These are phyloP conservation scores for Globisporangium nagaii DNA, from an alignment of 352 stramenopile genomes.

Conservation along the genomic window DNA sequence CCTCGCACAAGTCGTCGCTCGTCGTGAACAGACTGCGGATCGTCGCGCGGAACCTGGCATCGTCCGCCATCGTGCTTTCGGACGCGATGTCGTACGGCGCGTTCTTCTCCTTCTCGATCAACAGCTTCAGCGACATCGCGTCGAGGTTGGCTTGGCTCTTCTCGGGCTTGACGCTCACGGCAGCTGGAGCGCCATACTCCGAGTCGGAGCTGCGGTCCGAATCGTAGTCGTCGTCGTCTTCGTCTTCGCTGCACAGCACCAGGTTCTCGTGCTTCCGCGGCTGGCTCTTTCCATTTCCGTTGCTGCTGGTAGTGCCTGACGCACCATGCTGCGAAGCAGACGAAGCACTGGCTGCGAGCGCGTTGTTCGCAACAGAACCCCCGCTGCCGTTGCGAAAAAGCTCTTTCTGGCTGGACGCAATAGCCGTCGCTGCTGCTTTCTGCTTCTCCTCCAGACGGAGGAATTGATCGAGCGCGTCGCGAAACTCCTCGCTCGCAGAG, in stretches of 20 bases:
- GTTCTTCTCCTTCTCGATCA: constrained; percentile 28
- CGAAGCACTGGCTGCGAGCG: neutral
- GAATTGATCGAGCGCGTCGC: constrained; percentile 51
- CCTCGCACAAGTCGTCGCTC: constrained; percentile 49
- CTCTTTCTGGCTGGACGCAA: neutral
- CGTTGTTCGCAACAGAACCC: neutral
- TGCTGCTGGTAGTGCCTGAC: neutral
- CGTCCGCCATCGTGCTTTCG: constrained; percentile 34
- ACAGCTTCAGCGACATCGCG: neutral
- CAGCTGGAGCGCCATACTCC: constrained; percentile 26
- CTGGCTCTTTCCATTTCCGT: neutral
- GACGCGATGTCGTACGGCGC: constrained; percentile 43
- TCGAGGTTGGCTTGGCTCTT: neutral
- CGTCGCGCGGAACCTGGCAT: constrained; percentile 54
- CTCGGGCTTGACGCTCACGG: constrained; percentile 24
- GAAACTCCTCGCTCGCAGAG: constrained; percentile 64
- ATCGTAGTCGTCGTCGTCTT: constrained; percentile 55
- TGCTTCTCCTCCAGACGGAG: constrained; percentile 5
- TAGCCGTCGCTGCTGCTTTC: neutral
- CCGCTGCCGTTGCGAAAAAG: neutral
- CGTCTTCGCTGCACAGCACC: constrained; percentile 57
- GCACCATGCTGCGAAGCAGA: neutral
- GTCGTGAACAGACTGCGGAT: constrained; percentile 77
- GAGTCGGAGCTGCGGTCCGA: constrained; percentile 20
- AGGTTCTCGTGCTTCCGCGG: constrained; percentile 27